Evolutionary conservation across 2,329 filamentous ascomycete species (phyloP), one percentile per base, ranked within the genome.

Genomic region (Fusarium tricinctum): DNA sequence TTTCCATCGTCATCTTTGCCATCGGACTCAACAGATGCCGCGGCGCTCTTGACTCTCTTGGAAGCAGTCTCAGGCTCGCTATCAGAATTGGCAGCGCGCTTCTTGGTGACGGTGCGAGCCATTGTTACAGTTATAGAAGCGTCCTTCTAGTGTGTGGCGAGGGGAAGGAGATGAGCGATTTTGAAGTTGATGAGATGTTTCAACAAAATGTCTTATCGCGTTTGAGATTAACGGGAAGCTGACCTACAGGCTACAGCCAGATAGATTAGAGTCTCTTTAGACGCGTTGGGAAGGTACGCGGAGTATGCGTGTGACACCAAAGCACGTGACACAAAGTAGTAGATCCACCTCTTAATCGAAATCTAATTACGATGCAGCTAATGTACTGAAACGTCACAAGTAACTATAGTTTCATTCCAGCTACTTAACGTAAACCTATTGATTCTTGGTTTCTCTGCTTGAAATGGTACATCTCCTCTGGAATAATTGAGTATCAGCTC

Each of bases 1-100:
- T 86, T 85, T 9, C 83, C 85, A 1, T 85, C 81, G 6, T 80
- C 78, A 63, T 82, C 80, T 64, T 80, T 78, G 26, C 76, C 78
- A 19, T 77, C 73, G 2, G 74, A 55, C 28, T 58, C 66, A 32
- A 68, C 58, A 4, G 73, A 52, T 1, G 71, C 50, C 6, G 70
- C 63, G 17, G 69, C 66, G 63, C 73, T 75, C 74, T 83, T 83
- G 45, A 73, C 77, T 71, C 85, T 86, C 79, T 84, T 77, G 22
- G 69, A 60, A 17, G 71, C 57, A 35, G 72, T 58, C 23, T 66
- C 67, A 19, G 72, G 52, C 22, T 85, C 75, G 65, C 76, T 74
- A 43, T 78, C 76, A 56, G 72, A 71, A 45, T 78, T 74, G 44
- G 78, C 77, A n/a, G 73, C 72, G 64, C 80, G 78, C 73, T 80